Evolutionary conservation across 1,284 basidiomycete genomes (phyloP).

Genomic region (Butyriboletus appendiculatus): DNA sequence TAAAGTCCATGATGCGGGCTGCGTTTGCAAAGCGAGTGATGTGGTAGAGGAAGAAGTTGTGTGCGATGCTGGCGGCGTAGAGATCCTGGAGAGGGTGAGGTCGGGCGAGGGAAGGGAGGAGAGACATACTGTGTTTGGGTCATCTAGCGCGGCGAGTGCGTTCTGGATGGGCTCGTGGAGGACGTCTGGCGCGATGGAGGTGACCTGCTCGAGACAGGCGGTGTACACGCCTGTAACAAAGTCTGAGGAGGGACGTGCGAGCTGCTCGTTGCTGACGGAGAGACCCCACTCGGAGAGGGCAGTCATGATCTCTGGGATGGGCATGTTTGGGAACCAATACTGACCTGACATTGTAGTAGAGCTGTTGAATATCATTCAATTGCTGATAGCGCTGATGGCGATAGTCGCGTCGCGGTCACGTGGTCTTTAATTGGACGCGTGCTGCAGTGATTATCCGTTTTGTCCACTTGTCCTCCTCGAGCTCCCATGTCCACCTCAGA

Average conservation of each 20-base stretch:
- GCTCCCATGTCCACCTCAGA: slow-evolving; percentile 4
- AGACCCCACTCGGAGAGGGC: slow-evolving; percentile 68
- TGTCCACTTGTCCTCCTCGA: slow-evolving; percentile 4
- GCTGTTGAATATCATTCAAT: too few relatives aligned
- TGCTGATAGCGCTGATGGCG: too few relatives aligned
- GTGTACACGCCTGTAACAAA: slow-evolving; percentile 70
- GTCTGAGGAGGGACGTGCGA: slow-evolving; percentile 66
- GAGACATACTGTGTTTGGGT: slow-evolving; percentile 53
- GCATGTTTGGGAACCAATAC: slow-evolving; percentile 68
- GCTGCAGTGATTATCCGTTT: slow-evolving; percentile 11
- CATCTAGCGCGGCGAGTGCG: slow-evolving; percentile 52
- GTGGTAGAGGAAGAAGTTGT: slow-evolving; percentile 67
- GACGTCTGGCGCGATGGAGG: slow-evolving; percentile 58
- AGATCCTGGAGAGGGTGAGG: slow-evolving; percentile 51
- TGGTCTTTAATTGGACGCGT: slow-evolving; percentile 18
- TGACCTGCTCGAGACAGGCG: slow-evolving; percentile 71
- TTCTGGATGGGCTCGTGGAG: slow-evolving; percentile 62
- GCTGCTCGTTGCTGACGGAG: slow-evolving; percentile 65
- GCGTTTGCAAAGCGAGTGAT: slow-evolving; percentile 70
- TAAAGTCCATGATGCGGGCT: slow-evolving; percentile 79
- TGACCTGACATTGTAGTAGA: slow-evolving; percentile 17
- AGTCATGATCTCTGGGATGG: slow-evolving; percentile 58
- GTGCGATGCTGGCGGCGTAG: slow-evolving; percentile 55
- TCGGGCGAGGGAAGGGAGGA: accelerated
- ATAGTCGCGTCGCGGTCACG: slow-evolving; percentile 25